Percentiles rank a stretch among this genome's conserved stretches.
phyloP scores from a whole-genome alignment of 2,329 filamentous ascomycete species.

The Xylariaceae sp. region DNA sequence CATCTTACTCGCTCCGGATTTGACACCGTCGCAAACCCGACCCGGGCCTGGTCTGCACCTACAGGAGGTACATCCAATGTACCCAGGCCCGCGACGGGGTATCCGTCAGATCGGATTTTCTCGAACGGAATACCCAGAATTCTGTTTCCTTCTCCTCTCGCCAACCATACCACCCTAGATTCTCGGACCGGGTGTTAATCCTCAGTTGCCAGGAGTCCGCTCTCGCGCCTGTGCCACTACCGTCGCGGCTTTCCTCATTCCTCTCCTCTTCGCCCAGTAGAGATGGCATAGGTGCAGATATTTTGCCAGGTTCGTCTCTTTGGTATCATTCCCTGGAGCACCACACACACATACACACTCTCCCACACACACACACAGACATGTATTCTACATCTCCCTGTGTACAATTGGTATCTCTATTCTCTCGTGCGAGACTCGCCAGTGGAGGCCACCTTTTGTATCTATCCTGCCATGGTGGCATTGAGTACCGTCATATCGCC shows the following conservation, averaged over 20 bases:
- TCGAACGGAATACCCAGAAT: slow-evolving; percentile 20
- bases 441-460: not conserved
- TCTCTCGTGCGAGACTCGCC: too few relatives aligned
- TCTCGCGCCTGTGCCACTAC: not conserved
- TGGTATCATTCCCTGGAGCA: too few relatives aligned
- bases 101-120: not conserved
- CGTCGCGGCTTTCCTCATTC: not conserved
- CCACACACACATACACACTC: too few relatives aligned
- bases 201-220: slow-evolving; percentile 17
- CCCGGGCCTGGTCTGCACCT: not conserved
- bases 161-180: slow-evolving; percentile 1
- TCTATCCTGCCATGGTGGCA: not conserved
- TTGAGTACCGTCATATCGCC: not conserved
- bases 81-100: too few relatives aligned
- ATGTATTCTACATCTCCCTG: too few relatives aligned
- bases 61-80: too few relatives aligned
- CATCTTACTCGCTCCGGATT: not conserved
- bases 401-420: too few relatives aligned
- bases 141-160: slow-evolving; percentile 26
- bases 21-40: not conserved
- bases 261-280: too few relatives aligned
- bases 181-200: slow-evolving; percentile 19
- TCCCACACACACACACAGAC: too few relatives aligned
- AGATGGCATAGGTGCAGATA: too few relatives aligned
- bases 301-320: too few relatives aligned